A percentile compares a stretch with the other conserved stretches of the same genome.
Conservation (phyloP, 352 stramenopile genomes). For the Phytopythium chamaehyphon region DNA sequence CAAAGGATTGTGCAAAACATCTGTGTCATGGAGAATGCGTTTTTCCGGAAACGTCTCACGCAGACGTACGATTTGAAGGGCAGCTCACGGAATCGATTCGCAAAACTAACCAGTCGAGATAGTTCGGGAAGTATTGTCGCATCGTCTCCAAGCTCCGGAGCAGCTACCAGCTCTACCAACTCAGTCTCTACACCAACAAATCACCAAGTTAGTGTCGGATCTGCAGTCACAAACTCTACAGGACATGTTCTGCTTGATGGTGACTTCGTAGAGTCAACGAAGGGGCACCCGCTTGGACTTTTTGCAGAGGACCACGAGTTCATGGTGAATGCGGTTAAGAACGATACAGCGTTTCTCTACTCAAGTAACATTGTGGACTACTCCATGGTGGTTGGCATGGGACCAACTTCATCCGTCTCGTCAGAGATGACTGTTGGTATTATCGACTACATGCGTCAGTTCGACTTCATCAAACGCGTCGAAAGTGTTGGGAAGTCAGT, state of each 20-base stretch:
- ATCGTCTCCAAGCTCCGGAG: not conserved
- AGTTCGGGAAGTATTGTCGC: conserved; percentile 4
- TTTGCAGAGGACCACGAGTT: conserved; percentile 68
- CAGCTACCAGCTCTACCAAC: conserved; percentile 3
- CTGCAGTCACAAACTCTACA: not conserved
- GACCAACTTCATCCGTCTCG: conserved; percentile 24
- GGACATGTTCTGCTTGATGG: conserved; percentile 75
- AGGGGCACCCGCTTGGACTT: conserved; percentile 72
- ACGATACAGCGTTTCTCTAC: conserved; percentile 96
- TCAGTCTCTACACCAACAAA: no score
- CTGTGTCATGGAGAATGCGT: conserved; percentile 96
- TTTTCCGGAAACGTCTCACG: conserved; percentile 93
- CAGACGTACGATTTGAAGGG: conserved; percentile 98
- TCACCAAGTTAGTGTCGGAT: no score
- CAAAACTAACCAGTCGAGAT: conserved; percentile 34
- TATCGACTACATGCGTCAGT: conserved; percentile 99
- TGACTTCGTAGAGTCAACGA: conserved; percentile 80
- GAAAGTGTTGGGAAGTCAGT: conserved; percentile 98
- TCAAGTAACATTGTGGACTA: conserved; percentile 99
- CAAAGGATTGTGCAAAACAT: conserved; percentile 91
- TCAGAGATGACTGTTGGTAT: conserved; percentile 95
- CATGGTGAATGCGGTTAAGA: conserved; percentile 89
- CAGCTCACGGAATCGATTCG: conserved; percentile 93
- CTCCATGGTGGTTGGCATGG: conserved; percentile 95
- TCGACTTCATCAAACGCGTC: conserved; percentile 99